phyloP scores from a whole-genome alignment of 495 filamentous ascomycete genomes.

The Penicillium longicatenatum region DNA sequence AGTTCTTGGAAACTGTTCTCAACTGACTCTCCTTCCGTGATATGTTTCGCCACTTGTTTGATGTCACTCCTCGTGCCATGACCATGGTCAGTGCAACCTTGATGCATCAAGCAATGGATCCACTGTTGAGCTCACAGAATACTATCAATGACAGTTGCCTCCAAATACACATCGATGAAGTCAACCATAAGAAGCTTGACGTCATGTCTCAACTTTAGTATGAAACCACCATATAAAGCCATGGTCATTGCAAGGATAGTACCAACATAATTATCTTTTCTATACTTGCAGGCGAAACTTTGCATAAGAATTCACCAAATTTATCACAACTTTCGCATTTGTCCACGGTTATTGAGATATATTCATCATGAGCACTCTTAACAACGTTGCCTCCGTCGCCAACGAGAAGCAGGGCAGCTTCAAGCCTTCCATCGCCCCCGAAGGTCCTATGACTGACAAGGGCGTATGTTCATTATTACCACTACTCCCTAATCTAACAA shows the following conservation, averaged over 20 bases:
- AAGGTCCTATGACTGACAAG: slow-evolving; percentile 52
- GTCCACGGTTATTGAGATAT: neutral
- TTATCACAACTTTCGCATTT: too few species aligned
- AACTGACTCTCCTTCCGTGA: neutral
- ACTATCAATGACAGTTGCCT: neutral
- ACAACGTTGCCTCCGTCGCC: slow-evolving; percentile 55
- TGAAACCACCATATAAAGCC: neutral
- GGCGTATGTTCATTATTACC: slow-evolving; percentile 49
- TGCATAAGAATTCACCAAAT: too few species aligned
- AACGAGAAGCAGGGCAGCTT: slow-evolving; percentile 37
- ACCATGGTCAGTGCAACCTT: neutral
- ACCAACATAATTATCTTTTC: too few species aligned
- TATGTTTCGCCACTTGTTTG: neutral
- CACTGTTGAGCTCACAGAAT: neutral
- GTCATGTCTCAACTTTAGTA: neutral
- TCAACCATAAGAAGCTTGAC: neutral
- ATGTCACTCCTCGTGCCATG: slow-evolving; percentile 7
- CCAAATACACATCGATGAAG: neutral
- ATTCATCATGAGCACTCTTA: slow-evolving; percentile 52
- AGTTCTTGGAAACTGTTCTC: neutral
- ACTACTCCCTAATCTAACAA: neutral
- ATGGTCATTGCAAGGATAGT: too few species aligned
- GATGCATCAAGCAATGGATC: slow-evolving; percentile 1
- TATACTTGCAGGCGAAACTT: too few species aligned
- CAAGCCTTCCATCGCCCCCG: slow-evolving; percentile 43